Evolutionary conservation across 768 basidiomycete species (phyloP).

Genomic region (Pseudohyphozyma bogoriensis): DNA sequence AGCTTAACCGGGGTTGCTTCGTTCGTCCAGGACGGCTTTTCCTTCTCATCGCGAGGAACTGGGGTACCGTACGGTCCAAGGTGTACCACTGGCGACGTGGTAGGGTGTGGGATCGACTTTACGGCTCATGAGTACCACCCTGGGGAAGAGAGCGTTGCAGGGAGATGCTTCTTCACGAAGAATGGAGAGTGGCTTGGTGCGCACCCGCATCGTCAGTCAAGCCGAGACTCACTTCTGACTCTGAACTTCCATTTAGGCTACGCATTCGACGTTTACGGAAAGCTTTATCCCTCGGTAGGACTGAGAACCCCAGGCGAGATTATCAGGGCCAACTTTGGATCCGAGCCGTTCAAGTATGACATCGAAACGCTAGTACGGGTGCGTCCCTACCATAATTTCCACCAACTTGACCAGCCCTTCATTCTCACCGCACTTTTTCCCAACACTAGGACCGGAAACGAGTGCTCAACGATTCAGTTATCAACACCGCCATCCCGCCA

Average conservation of each 20-base stretch:
- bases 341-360: constrained; percentile 74
- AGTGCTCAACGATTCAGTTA: constrained; percentile 5
- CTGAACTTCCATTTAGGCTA: constrained; percentile 8
- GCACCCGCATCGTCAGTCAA: not conserved
- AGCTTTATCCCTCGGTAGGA: constrained; percentile 79
- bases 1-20: no score
- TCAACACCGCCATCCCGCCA: not conserved
- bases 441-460: constrained; percentile 28
- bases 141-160: constrained; percentile 27
- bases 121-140: constrained; percentile 36
- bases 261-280: constrained; percentile 43
- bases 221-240: not conserved
- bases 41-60: constrained; percentile 58
- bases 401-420: not conserved
- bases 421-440: not conserved
- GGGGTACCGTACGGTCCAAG: constrained; percentile 65
- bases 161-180: constrained; percentile 79
- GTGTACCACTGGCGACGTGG: constrained; percentile 71
- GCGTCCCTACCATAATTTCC: not conserved
- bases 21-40: constrained; percentile 75
- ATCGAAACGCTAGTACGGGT: constrained; percentile 67
- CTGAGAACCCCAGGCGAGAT: constrained; percentile 69
- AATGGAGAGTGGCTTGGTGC: constrained; percentile 51
- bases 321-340: constrained; percentile 78
- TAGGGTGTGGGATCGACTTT: constrained; percentile 91